Evolutionary conservation across 495 filamentous ascomycete genomes (phyloP).

Genomic region (Tuber aestivum): DNA sequence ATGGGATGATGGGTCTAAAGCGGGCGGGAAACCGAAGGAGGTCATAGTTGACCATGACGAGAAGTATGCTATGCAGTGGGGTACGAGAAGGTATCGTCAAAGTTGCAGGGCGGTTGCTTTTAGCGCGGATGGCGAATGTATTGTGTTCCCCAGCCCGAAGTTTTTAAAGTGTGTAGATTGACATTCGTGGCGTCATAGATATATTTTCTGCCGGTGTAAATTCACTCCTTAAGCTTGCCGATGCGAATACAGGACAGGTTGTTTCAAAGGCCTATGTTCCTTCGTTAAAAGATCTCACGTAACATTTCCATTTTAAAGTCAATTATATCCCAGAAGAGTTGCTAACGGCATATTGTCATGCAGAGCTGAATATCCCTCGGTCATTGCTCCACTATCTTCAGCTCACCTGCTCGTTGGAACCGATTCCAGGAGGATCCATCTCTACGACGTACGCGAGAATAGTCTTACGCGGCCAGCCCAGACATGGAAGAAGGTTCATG

Average conservation of each 20-base stretch:
- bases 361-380: constrained; percentile 59
- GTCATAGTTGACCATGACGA: constrained; percentile 45
- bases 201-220: constrained; percentile 89
- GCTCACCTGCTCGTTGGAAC: constrained; percentile 85
- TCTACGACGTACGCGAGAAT: constrained; percentile 79
- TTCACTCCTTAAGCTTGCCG: constrained; percentile 80
- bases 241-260: constrained; percentile 71
- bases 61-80: constrained; percentile 54
- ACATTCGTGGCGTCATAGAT: constrained; percentile 42
- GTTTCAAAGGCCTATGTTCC: constrained; percentile 58
- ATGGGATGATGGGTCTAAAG: constrained; percentile 53
- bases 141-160: constrained; percentile 15
- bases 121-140: constrained; percentile 63
- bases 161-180: background rate
- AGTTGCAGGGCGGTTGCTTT: constrained; percentile 78
- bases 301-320: constrained; percentile 42
- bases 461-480: constrained; percentile 45
- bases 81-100: constrained; percentile 82
- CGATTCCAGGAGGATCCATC: constrained; percentile 79
- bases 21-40: constrained; percentile 24
- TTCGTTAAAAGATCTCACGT: constrained; percentile 48
- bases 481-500: constrained; percentile 62
- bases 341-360: constrained; percentile 5
- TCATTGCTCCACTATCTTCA: constrained; percentile 73
- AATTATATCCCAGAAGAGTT: background rate